Conservation (phyloP, 2,329 filamentous ascomycete genomes). For the Aspergillus ochraceoroseus region DNA sequence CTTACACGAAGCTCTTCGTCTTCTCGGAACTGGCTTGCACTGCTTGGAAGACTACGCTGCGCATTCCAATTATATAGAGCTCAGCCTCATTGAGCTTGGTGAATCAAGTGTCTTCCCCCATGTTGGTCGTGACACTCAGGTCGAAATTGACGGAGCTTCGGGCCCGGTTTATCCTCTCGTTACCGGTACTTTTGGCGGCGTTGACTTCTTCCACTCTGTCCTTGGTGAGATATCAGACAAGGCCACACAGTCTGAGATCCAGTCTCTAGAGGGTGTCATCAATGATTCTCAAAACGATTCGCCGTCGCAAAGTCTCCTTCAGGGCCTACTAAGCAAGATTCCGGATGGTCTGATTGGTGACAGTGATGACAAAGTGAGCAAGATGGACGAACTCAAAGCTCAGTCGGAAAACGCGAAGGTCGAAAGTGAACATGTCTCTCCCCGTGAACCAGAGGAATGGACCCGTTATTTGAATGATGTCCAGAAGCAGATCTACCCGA, state of each 20-base stretch:
- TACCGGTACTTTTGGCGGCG: conserved; percentile 89
- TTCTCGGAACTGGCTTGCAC: conserved; percentile 83
- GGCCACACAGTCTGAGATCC: conserved; percentile 82
- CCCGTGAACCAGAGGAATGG: conserved; percentile 77
- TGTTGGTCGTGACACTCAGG: conserved; percentile 67
- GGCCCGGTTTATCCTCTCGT: conserved; percentile 71
- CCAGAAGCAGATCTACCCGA: conserved; percentile 76
- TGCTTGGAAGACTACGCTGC: conserved; percentile 90
- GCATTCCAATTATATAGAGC: conserved; percentile 88
- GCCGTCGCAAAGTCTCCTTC: conserved; percentile 67
- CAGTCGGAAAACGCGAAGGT: conserved; percentile 72
- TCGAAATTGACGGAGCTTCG: conserved; percentile 64
- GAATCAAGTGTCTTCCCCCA: conserved; percentile 80
- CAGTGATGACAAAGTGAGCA: conserved; percentile 58
- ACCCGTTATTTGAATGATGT: conserved; percentile 69
- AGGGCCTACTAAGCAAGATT: conserved; percentile 74
- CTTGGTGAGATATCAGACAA: conserved; percentile 78
- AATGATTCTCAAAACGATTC: conserved; percentile 55
- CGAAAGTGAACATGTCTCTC: conserved; percentile 67
- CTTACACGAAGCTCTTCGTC: conserved; percentile 76
- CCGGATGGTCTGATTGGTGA: conserved; percentile 74
- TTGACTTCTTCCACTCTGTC: conserved; percentile 89
- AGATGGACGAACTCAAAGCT: conserved; percentile 72
- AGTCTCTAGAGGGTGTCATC: conserved; percentile 81
- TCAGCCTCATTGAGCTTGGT: conserved; percentile 81